Conservation (phyloP, 176 grass and related monocot species). For the Thalia dealbata region DNA sequence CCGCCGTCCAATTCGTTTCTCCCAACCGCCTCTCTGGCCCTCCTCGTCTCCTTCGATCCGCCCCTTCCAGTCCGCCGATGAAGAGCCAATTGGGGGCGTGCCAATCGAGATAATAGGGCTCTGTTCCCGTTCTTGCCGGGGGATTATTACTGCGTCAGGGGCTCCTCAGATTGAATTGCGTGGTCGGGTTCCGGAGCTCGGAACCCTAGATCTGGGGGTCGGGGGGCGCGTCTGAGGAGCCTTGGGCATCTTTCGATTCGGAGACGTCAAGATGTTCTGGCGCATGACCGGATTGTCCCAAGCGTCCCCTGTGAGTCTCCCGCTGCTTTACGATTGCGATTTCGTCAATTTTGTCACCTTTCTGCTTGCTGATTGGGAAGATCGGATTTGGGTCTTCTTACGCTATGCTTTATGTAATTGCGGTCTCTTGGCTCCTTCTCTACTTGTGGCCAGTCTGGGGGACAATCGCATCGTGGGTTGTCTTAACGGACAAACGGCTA, state of each 20-base stretch:
- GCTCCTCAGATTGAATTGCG: background rate
- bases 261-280: constrained; percentile 85
- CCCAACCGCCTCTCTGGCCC: background rate
- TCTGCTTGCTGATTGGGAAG: background rate
- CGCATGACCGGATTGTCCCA: constrained; percentile 71
- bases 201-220: constrained; percentile 25
- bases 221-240: background rate
- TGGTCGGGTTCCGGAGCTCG: background rate
- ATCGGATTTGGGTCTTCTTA: background rate
- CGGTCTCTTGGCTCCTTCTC: too few relatives aligned
- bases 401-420: background rate
- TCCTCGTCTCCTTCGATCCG: background rate
- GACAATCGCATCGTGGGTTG: too few relatives aligned
- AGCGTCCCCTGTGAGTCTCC: constrained; percentile 66
- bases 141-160: background rate
- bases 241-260: background rate
- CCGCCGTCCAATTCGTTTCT: background rate
- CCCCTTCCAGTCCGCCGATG: background rate
- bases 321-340: background rate
- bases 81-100: background rate
- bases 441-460: too few relatives aligned
- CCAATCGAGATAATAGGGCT: background rate
- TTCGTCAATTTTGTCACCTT: background rate
- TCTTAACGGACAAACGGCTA: too few relatives aligned
- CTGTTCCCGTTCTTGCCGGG: background rate